Conservation (phyloP, 1,284 basidiomycete genomes). For the Austropuccinia psidii region DNA sequence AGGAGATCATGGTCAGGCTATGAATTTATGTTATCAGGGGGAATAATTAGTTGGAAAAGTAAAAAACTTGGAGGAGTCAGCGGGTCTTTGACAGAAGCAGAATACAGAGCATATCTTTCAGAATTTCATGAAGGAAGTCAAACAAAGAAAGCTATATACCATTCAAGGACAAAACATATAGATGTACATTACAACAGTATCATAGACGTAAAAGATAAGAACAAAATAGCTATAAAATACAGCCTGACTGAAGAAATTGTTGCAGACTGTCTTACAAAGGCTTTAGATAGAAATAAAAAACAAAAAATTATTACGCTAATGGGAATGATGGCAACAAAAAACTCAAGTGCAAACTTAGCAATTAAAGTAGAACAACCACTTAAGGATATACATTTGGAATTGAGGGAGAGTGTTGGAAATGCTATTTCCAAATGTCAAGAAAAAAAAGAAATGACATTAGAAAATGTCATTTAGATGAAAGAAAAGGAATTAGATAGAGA, state of each 20-base stretch:
- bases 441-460: no score
- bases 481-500: no score
- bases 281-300: slow-evolving; percentile 30
- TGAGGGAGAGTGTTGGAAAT: neutral
- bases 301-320: neutral
- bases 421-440: no score
- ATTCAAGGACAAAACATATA: slow-evolving; percentile 13
- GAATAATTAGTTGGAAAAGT: neutral
- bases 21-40: neutral
- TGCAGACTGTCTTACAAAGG: slow-evolving; percentile 26
- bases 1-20: no score
- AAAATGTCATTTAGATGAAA: no score
- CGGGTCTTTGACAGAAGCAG: slow-evolving; percentile 13
- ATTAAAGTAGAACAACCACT: no score
- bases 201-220: slow-evolving; percentile 7
- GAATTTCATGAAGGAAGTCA: neutral
- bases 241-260: slow-evolving; percentile 5
- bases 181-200: slow-evolving; percentile 5
- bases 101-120: slow-evolving; percentile 6
- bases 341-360: no score
- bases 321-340: neutral
- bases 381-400: neutral
- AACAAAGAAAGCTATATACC: slow-evolving; percentile 10
- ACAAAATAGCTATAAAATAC: slow-evolving; percentile 3
- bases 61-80: slow-evolving; percentile 21